Percentiles rank a stretch among this genome's conserved stretches.
These are phyloP conservation scores for Tulasnella sp. DNA, from an alignment of 768 basidiomycete species.

Conservation along the genomic window DNA sequence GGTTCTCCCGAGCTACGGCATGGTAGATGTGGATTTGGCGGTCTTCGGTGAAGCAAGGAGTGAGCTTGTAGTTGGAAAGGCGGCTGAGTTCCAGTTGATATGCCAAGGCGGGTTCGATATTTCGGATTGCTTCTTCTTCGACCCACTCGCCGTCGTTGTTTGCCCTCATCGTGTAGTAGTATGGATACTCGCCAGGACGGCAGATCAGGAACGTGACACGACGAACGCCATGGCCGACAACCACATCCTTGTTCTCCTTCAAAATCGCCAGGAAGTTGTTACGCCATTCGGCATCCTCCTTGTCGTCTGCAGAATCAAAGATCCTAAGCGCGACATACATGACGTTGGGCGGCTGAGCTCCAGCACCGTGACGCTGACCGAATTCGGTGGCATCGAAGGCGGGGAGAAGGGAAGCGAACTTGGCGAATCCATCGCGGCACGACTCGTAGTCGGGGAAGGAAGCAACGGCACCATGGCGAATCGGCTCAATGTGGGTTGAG, in stretches of 20 bases:
- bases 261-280: conserved; percentile 61
- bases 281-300: conserved; percentile 69
- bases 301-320: conserved; percentile 72
- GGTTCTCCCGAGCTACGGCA: conserved; percentile 89
- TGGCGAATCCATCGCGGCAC: conserved; percentile 64
- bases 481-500: conserved; percentile 68
- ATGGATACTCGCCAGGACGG: conserved; percentile 82
- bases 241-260: conserved; percentile 55
- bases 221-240: conserved; percentile 73
- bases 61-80: conserved; percentile 92
- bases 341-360: conserved; percentile 78
- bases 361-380: conserved; percentile 62
- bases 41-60: conserved; percentile 92
- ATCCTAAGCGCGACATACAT: conserved; percentile 89
- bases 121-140: conserved; percentile 94
- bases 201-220: conserved; percentile 90
- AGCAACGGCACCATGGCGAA: conserved; percentile 84
- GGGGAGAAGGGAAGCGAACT: conserved; percentile 66
- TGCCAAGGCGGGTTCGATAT: conserved; percentile 95
- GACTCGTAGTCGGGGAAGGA: conserved; percentile 73
- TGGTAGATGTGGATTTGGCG: conserved; percentile 98
- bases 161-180: conserved; percentile 86
- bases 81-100: conserved; percentile 97
- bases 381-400: conserved; percentile 64
- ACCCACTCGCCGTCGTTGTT: conserved; percentile 59